Conservation (phyloP, 2,329 filamentous ascomycete genomes). For the Botrytis cinerea region DNA sequence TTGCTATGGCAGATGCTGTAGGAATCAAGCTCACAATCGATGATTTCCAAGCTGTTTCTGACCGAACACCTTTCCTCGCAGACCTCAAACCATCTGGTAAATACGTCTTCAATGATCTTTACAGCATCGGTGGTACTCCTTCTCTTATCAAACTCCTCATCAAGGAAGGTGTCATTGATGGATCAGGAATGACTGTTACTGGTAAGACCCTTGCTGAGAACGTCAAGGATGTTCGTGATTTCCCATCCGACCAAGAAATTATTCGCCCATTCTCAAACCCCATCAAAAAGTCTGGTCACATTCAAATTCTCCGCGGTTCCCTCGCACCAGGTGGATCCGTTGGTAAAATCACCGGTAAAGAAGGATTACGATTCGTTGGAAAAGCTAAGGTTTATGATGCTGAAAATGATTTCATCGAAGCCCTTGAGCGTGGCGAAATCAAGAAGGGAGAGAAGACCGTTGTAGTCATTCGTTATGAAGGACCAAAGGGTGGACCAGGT, state of each 20-base stretch:
- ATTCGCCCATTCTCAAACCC: constrained; percentile 68
- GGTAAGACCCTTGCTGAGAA: constrained; percentile 61
- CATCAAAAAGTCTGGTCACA: constrained; percentile 70
- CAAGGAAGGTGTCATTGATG: constrained; percentile 59
- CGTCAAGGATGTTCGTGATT: constrained; percentile 58
- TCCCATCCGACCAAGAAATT: constrained; percentile 69
- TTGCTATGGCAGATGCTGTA: constrained; percentile 80
- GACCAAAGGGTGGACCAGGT: constrained; percentile 71
- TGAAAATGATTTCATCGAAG: constrained; percentile 68
- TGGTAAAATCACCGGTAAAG: constrained; percentile 77
- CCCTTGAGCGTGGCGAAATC: constrained; percentile 67
- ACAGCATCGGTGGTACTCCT: constrained; percentile 58
- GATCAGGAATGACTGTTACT: constrained; percentile 61
- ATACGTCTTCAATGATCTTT: constrained; percentile 61
- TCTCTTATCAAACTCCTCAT: constrained; percentile 59
- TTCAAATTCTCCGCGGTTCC: constrained; percentile 70
- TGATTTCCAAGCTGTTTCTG: constrained; percentile 81
- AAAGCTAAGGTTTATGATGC: constrained; percentile 71
- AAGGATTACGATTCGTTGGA: constrained; percentile 66
- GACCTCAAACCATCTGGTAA: constrained; percentile 78
- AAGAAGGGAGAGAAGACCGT: constrained; percentile 77
- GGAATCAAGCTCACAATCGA: constrained; percentile 82
- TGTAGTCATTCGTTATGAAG: constrained; percentile 74
- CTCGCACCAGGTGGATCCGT: constrained; percentile 70
- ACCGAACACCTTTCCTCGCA: constrained; percentile 76